Evolutionary conservation across 1,139 yeast genomes (phyloP), one percentile per base, ranked within the genome.

Genomic region (Debaryomyces subglobosus): DNA sequence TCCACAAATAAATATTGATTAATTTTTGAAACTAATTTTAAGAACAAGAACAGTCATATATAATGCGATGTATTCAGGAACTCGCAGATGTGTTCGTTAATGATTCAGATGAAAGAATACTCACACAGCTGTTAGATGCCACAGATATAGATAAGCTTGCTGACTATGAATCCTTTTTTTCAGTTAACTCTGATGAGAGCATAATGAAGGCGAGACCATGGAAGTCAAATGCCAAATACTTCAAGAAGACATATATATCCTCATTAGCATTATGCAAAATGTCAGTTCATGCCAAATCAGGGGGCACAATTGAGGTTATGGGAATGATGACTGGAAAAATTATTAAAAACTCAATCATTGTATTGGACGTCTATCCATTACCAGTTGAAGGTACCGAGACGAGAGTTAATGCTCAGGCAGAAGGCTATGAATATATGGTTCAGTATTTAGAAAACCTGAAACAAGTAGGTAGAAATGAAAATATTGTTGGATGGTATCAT

Each of bases 371-470:
- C 4, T 94, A 88, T 64, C 85, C 92, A 5, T 69, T 94, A 41
- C 98, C 98, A 0, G 97, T 92, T 1, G 96, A 89, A 66, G 98
- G 98, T 1, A 91, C 98, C 0, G 98, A 94, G 64, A 90, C 97
- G 0, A 69, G 98, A 48, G 99, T 94, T 29, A 94, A 94, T 66
- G 98, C 98, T 0, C 91, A 89, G 62, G 85, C 86, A 20, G 97
- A 92, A 61, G 96, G 96, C 0, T 92, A 91, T 64, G 98, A 92
- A 64, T 94, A 86, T 64, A 92, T 94, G 96, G 96, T 92, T 1
- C 85, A 84, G 55, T 91, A 87, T 64, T 71, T 88, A 46, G 85
- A 85, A 50, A 76, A 81, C 34, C 75, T 84, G 60, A 81, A 85
- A 51, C 72, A 71, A 41, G 69, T 77, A 1, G 82, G 81, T 7